Evolutionary conservation across 176 grass and related monocot species (phyloP).

Genomic region (Microstegium vimineum): DNA sequence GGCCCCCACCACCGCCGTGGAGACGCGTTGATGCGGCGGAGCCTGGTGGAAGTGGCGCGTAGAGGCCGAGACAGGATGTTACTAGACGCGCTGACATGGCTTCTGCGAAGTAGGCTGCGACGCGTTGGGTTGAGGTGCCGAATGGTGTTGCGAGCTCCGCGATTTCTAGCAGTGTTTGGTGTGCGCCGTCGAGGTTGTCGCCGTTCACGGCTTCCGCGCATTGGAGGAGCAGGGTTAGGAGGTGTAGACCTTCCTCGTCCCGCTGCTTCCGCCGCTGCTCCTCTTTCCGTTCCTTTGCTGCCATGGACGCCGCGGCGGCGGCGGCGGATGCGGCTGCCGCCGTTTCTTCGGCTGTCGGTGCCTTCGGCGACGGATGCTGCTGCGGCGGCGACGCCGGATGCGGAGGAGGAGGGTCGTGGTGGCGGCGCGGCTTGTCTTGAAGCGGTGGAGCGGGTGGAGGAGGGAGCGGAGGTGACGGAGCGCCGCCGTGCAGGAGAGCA

Average conservation of each 20-base stretch:
- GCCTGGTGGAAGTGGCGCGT: conserved; percentile 58
- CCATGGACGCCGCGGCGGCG: neutral
- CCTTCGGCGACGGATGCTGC: conserved; percentile 49
- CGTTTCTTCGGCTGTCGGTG: conserved; percentile 35
- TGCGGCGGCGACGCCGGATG: conserved; percentile 30
- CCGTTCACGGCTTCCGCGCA: conserved; percentile 70
- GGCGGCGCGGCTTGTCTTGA: conserved; percentile 23
- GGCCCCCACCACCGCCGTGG: conserved; percentile 32
- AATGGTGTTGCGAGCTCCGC: conserved; percentile 74
- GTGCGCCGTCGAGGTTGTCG: conserved; percentile 70
- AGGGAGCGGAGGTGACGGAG: conserved; percentile 25
- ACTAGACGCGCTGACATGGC: conserved; percentile 92
- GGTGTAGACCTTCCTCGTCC: conserved; percentile 75
- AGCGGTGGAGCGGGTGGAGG: neutral
- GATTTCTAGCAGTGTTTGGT: conserved; percentile 66
- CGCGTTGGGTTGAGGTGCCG: conserved; percentile 76
- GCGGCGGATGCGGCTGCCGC: conserved; percentile 35
- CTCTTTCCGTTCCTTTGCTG: conserved; percentile 50
- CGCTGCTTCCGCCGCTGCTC: conserved; percentile 66
- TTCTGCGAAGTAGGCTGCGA: conserved; percentile 96
- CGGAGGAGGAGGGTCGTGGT: conserved; percentile 15
- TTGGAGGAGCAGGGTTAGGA: conserved; percentile 72
- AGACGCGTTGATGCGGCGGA: conserved; percentile 31
- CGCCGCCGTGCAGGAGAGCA: conserved; percentile 15
- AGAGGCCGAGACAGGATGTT: conserved; percentile 81